These are phyloP conservation scores for Heliocybe sulcata DNA, from an alignment of 1,284 basidiomycete genomes.

Conservation along the genomic window DNA sequence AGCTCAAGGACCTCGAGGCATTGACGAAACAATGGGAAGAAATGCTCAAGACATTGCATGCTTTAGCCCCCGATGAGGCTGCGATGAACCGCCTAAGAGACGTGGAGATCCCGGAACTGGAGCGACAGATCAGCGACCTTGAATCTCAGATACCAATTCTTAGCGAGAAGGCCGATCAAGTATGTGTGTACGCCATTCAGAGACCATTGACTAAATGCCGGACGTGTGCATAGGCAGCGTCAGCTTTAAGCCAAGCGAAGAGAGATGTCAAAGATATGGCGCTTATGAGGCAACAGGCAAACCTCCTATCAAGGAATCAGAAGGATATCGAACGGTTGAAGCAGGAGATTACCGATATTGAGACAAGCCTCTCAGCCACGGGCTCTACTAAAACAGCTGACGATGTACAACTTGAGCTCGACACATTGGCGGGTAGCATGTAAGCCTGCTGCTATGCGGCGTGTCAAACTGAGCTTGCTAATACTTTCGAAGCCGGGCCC, in stretches of 20 bases:
- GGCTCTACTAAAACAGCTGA: constrained; percentile 80
- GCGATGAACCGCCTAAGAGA: constrained; percentile 45
- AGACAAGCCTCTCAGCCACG: constrained; percentile 60
- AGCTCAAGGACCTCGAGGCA: constrained; percentile 28
- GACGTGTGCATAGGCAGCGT: constrained; percentile 30
- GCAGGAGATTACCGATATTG: constrained; percentile 58
- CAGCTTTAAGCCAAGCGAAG: constrained; percentile 39
- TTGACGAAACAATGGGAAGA: constrained; percentile 58
- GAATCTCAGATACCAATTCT: constrained; percentile 46
- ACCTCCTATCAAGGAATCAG: constrained; percentile 54
- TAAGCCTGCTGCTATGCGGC: constrained; percentile 29
- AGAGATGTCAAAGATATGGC: constrained; percentile 57
- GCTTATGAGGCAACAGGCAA: constrained; percentile 58
- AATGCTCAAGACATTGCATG: constrained; percentile 53
- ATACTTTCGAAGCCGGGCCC: constrained; percentile 43
- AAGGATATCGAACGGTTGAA: constrained; percentile 61
- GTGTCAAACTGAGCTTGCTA: not conserved
- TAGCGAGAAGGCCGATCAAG: constrained; percentile 51
- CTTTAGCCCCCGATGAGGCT: constrained; percentile 46
- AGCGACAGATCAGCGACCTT: constrained; percentile 54
- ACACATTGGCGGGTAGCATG: constrained; percentile 58
- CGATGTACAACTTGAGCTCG: constrained; percentile 76
- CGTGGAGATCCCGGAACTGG: constrained; percentile 61
- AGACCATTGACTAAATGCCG: constrained; percentile 3
- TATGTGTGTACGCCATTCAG: constrained; percentile 18